Base-by-base conservation (phyloP, 2,329 filamentous ascomycete genomes). In the Ophiognomonia clavigignenti-juglandacearum region DNA sequence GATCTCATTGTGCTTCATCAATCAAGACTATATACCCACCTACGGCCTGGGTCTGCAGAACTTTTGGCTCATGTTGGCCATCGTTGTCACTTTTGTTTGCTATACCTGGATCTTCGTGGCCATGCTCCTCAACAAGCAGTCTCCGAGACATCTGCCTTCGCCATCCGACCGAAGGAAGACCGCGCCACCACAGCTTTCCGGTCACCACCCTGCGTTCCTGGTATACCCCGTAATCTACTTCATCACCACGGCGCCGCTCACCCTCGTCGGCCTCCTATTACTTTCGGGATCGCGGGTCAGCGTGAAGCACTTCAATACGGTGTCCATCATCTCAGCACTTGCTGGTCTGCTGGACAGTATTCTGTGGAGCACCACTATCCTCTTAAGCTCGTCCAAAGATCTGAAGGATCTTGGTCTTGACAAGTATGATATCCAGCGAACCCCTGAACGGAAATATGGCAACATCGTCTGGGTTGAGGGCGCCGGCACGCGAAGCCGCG, bases 201-300 rank as follows among this genome's bases (percentile, higher is more conserved):
- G 62, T 2, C 66, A 65, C 47, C 72, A 76, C 50, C 71, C 72
- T 6, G 71, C 78, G 6, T 80, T 86, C 52, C 78, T 85, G 20
- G 69, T 85, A 6, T 88, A 88, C 51, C 84, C 84, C 0, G 57
- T 83, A 53, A 81, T 86, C 53, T 87, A 87, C 59, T 73, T 85
- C 6, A 56, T 83, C n/a, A 84, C 83, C 59, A 87, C 83, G 0
- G 70, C 82, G 0, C 84, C 84, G 0, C 69, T 88, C 1, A 82
- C 82, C 5, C 71, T 78, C 0, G 80, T 82, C 11, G 73, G 73
- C 20, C 38, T 52, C 8, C 83, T 86, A 74, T 72, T 76, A 0
- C 75, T 77, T 1, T 77, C 80, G 0, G 81, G 80, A 2, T 69
- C 71, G 2, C 5, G 11, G 19, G 26, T 39, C 26, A 39, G 31